These are phyloP conservation scores for Kingdonia uniflora DNA, from an alignment of 164 flowering plant species.

Conservation along the genomic window DNA sequence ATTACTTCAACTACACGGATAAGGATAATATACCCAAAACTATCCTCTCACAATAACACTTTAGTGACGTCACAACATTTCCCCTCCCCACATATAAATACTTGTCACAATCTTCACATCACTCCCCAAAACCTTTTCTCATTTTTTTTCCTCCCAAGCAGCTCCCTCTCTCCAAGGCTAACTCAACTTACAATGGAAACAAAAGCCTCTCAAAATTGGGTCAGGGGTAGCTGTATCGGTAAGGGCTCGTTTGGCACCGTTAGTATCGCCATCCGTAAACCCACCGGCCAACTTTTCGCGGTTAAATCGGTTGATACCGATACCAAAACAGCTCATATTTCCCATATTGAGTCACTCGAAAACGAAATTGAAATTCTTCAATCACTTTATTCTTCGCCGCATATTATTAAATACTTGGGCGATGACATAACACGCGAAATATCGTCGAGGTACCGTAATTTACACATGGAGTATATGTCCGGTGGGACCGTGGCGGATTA, in stretches of 20 bases:
- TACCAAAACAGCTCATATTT: constrained; percentile 2
- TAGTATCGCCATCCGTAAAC: constrained; percentile 19
- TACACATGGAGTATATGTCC: constrained; percentile 58
- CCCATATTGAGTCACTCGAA: constrained; percentile 33
- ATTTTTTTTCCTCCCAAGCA: no score
- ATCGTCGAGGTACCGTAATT: constrained; percentile 29
- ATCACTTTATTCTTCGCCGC: constrained; percentile 37
- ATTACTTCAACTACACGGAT: no score
- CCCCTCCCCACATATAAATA: constrained; percentile 5
- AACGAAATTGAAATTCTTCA: constrained; percentile 52
- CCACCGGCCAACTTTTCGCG: constrained; percentile 40
- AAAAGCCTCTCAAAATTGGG: constrained; percentile 22
- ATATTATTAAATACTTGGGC: constrained; percentile 41
- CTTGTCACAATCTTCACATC: not conserved
- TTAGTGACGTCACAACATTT: constrained; percentile 11
- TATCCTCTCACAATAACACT: not conserved
- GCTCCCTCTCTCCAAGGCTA: no score
- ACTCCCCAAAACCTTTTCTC: not conserved
- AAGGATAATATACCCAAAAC: no score
- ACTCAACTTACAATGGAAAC: not conserved
- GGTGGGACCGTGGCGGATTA: constrained; percentile 50
- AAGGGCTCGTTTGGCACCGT: constrained; percentile 59
- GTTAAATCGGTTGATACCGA: constrained; percentile 50
- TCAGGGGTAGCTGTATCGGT: constrained; percentile 43
- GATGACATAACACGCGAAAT: constrained; percentile 34